Base-by-base conservation (phyloP, 441 rosid genomes). In the Flueggea neowawraea region DNA sequence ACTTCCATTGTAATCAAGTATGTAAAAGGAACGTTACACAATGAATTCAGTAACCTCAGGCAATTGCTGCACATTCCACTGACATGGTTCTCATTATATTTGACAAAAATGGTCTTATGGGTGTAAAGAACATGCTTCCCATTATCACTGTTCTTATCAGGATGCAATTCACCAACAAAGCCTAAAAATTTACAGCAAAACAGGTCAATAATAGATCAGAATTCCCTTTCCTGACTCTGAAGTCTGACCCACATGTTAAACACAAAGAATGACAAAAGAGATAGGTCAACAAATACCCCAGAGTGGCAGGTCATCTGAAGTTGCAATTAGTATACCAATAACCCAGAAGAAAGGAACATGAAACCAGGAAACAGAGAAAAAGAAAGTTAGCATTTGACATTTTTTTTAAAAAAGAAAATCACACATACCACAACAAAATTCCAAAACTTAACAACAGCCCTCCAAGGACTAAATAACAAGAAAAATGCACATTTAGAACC, bases 251-350 rank as follows among this genome's bases (percentile, higher is more conserved):
- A 8, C 41, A 36, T 5, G 41, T 36, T 50, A 47, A 14, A 31
- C 16, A 48, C 53, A 16, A 10, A 22, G 39, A 53, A 12, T 54
- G 33, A 62, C 14, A 17, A 32, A 33, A 43, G 9, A 61, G 64
- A 10, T 32, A 57, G 22, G 48, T 15, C 45, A 72, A 54, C 51
- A 61, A 87, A 64, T 90, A 93, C 97, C 96, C 96, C 93, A 88
- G 67, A 93, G 72, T 66, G 98, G 98, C 77, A 93, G 91, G 77
- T 93, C 98, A 81, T 93, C 98, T 93, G 93, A 75, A 59, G 65
- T 78, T 64, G 75, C 76, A 73, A 67, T 57, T 71, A 72, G 69
- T 49, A 57, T 12, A 31, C 52, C 80, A 66, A 55, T 54, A 61
- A 53, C 48, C 55, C 57, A 48, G 68, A 64, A 69, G 60, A 70